Base-by-base conservation (phyloP, 139 green algal species). In the Haematococcus sp. region DNA sequence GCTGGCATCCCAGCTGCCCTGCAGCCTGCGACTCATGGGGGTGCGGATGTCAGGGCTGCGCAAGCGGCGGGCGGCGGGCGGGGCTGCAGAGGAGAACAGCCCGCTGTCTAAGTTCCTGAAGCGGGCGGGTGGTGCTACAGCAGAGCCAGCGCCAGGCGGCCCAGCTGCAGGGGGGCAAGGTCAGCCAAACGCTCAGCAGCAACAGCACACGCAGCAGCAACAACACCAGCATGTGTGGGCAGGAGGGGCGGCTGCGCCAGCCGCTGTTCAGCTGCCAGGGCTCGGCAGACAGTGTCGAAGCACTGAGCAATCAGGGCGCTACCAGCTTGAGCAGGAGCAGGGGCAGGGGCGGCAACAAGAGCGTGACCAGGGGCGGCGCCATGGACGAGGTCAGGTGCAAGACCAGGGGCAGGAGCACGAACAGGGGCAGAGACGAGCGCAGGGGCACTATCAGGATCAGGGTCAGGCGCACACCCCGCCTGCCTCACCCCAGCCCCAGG, bases 21-120 rank as follows among this genome's bases (percentile, higher is more conserved):
- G 92, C 23, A 80, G 86, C 63, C 46, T 96, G 13, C 84, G 92
- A 31, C 84, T 98, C 2, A 93, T 97, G 82, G 91, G 91, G 0
- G 69, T 97, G 55, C 78, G 92, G 30, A 84, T 94, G 68, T 85
- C 77, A 27, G 80, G 75, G 68, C 93, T 97, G 73, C 51, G 83
- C 0, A 83, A 81, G 44, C n/a, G 28, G n/a, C n/a, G n/a, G 74
- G 34, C 20, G 4, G 49, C 17, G 31, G 28, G 40, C 16, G 44
- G 31, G n/a, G 43, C 7, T n/a, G 68, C 31, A 1, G 32, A 20
- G 3, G 54, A 25, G 60, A 33, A 35, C 23, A 59, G 46, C 60
- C 31, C 27, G 4, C 51, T 76, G 49, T 55, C 70, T 43, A 40
- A 49, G 20, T 52, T 72, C 43, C 19, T 73, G n/a, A 31, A 68